Evolutionary conservation across 2,329 filamentous ascomycete species (phyloP), one percentile per base, ranked within the genome.

Genomic region (Cucurbitaria berberidis): DNA sequence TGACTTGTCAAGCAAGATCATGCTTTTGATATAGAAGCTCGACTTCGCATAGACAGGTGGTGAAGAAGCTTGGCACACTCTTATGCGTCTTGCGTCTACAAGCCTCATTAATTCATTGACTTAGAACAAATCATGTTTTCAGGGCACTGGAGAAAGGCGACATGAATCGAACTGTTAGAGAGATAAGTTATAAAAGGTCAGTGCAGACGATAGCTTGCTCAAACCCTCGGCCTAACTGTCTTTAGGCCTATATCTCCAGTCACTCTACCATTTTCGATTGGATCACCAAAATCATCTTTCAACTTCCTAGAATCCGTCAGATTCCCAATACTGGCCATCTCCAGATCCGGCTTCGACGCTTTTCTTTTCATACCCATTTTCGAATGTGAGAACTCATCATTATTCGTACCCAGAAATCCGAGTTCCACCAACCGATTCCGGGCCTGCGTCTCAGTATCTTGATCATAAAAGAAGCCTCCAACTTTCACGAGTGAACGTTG

Each of bases 381-480:
- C 5, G 22, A 19, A 2, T 21, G 11, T 30, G 35, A 3, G 16
- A 8, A 34, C 19, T 32, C 27, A 30, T 42, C 22, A 4, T 22
- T 42, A 19, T 50, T 48, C 16, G 51, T 19, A 4, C 16, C 34
- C 19, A 59, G 39, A 11, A 63, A 59, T 6, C 62, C 64, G 19
- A 67, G 51, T 40, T 54, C 38, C 11, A 61, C 61, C 21, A 67
- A 45, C 19, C 38, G 42, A 4, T 39, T 38, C 40, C 58, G 47
- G 11, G 63, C 55, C 18, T 56, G 22, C 18, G 45, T 56, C 40
- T 65, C 60, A 7, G 45, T 50, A 19, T 59, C 35, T 45, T 64
- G 48, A 9, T 64, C 54, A 36, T 66, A 66, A 40, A 66, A 67
- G 41, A 48, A 64, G 4, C 45, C 26, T 2, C 60, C 61, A 10